Evolutionary conservation across 1,284 basidiomycete genomes (phyloP), one percentile per base, ranked within the genome.

Genomic region (Porodaedalea pini): DNA sequence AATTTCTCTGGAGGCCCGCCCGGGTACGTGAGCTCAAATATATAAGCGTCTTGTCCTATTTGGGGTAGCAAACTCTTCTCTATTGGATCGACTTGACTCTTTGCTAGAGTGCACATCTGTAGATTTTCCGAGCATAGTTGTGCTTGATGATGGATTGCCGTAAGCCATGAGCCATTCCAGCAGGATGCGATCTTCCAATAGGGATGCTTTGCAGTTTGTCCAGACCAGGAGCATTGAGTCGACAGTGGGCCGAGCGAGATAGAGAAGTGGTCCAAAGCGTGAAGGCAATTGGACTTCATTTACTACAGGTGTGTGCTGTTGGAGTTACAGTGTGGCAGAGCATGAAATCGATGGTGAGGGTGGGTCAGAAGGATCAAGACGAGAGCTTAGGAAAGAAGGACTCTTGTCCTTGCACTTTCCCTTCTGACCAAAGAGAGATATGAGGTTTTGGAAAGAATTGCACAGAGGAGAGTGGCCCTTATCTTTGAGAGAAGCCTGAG

Each of bases 21-120:
- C 48, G 80, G 75, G 56, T 86, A 84, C 2, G 76, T 57, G n/a
- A 90, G 64, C 65, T 88, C 86, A 60, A 89, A 88, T 0, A 83
- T 70, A 61, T 79, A 63, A 27, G 76, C 75, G 51, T 73, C 68
- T 23, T 66, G 66, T 19, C 73, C 71, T 7, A 65, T 65, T 25
- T 68, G 62, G 2, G 75, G 76, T 21, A 80, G 69, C 47, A 75
- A 62, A 5, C 68, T 73, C 39, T 67, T 68, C 57, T 82, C 78
- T 2, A 75, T 71, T 11, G 70, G 62, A 17, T 73, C 69, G 17
- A 85, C 66, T 54, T 83, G 75, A 6, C 67, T 61, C 21, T 70
- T 32, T 29, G 75, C 63, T 4, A 86, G 67, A 87, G 27, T 77
- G 82, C 50, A 88, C 80, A 65, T 88, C 83, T 37, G 78, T 70